Base-by-base conservation (phyloP, 1,139 yeast species). In the Hyphopichia khmerensis region DNA sequence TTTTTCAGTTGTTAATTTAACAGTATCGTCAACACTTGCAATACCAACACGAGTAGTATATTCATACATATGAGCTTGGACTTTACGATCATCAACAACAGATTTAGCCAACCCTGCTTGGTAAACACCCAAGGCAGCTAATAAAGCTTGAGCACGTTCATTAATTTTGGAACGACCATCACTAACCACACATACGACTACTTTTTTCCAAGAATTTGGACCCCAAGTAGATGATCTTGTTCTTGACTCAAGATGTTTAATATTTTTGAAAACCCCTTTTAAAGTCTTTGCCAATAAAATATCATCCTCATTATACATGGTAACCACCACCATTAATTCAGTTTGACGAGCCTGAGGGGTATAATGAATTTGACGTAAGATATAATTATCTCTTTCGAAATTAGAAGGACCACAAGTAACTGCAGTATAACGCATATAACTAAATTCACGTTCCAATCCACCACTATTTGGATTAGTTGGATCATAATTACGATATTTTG, bases 91-190 rank as follows among this genome's bases (percentile, higher is more conserved):
- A 61, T 93, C 93, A 43, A 93, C 98, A 50, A 78, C 85, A 29
- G 95, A 91, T 60, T 95, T 85, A 39, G 99, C 96, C 65, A 93
- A 87, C 42, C 96, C 96, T 47, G 90, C 98, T 63, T 93, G 99
- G 62, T 88, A 93, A 39, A 93, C 87, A 52, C 99, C 99, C 65
- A 95, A 82, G 0, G 97, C 96, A 0, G 96, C 89, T 42, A 93
- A 72, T 39, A 87, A 79, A 60, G 90, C 96, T 41, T 91, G 67
- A 2, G 90, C 93, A 15, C 95, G 84, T 24, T 86, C 87, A 53
- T 82, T 77, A 38, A 91, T 84, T 58, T 89, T 90, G 45, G 87
- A 80, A 66, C 99, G 82, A 53, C 99, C 99, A 67, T 93, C 99
- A 36, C 96, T 82, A 29, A 91, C 88, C 55, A 93, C 84, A 40